phyloP scores from a whole-genome alignment of 2,329 filamentous ascomycete species.

The Cercospora nicotianae region DNA sequence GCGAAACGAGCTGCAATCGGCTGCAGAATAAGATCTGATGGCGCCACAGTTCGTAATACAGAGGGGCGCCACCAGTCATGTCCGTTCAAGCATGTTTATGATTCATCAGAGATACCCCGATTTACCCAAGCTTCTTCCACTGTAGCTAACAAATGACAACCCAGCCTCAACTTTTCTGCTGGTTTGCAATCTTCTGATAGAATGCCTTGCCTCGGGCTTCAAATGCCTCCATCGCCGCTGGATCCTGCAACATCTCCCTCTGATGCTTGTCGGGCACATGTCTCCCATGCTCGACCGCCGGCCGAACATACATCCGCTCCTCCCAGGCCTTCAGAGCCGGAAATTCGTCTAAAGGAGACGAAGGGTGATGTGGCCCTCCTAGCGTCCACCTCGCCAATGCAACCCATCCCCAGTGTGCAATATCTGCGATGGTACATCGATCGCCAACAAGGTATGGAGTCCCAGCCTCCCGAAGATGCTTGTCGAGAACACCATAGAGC shows the following conservation, averaged over 20 bases:
- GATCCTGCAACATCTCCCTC: slow-evolving; percentile 59
- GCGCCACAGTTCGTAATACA: not conserved
- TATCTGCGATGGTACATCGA: slow-evolving; percentile 68
- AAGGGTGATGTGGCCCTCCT: slow-evolving; percentile 54
- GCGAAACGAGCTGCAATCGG: not conserved
- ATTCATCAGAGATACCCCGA: not conserved
- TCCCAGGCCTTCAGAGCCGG: slow-evolving; percentile 76
- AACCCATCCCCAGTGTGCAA: slow-evolving; percentile 78
- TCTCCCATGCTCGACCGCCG: slow-evolving; percentile 71
- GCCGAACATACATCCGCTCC: slow-evolving; percentile 65
- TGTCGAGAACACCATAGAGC: slow-evolving; percentile 75
- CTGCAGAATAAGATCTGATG: not conserved
- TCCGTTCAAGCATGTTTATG: not conserved
- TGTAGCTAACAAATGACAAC: not conserved
- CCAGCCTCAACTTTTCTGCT: slow-evolving; percentile 26
- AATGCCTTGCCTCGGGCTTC: slow-evolving; percentile 63
- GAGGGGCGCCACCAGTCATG: not conserved
- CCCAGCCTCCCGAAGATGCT: slow-evolving; percentile 58
- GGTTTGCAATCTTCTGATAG: slow-evolving; percentile 64
- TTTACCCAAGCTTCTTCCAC: not conserved
- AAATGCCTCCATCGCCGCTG: slow-evolving; percentile 57
- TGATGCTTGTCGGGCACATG: slow-evolving; percentile 64
- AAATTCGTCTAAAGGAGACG: slow-evolving; percentile 63
- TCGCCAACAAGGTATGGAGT: slow-evolving; percentile 61
- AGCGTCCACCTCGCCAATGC: slow-evolving; percentile 55